Percentiles rank a stretch among this genome's conserved stretches.
Conservation (phyloP, 2,329 filamentous ascomycete genomes). For the Cladosporium sp. region DNA sequence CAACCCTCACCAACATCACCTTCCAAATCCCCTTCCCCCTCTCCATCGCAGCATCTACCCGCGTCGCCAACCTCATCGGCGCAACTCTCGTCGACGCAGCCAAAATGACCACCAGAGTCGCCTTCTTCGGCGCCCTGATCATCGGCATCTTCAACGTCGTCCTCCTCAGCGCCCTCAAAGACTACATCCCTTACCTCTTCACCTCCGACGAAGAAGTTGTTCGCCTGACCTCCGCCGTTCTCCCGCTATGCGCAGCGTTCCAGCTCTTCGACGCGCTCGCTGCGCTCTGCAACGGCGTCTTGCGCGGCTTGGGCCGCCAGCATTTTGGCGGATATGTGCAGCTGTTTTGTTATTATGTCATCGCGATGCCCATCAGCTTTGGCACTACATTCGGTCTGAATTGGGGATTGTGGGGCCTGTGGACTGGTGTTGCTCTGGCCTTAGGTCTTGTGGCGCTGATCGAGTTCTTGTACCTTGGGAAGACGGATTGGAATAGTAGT, state of each 20-base stretch:
- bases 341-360: conserved; percentile 76
- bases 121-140: conserved; percentile 63
- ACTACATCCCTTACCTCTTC: conserved; percentile 73
- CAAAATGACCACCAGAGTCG: conserved; percentile 73
- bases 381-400: conserved; percentile 71
- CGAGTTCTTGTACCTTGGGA: conserved; percentile 55
- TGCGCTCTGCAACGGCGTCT: conserved; percentile 75
- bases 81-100: conserved; percentile 78
- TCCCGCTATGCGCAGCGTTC: conserved; percentile 82
- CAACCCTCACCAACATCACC: conserved; percentile 29
- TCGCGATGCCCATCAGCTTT: conserved; percentile 82
- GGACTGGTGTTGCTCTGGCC: conserved; percentile 63
- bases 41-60: conserved; percentile 82
- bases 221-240: conserved; percentile 62
- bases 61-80: conserved; percentile 87
- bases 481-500: conserved; percentile 56
- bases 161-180: conserved; percentile 67
- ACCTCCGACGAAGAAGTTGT: conserved; percentile 67
- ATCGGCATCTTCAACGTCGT: conserved; percentile 78
- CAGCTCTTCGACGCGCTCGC: conserved; percentile 84
- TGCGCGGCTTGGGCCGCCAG: conserved; percentile 83
- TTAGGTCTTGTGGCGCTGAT: conserved; percentile 58
- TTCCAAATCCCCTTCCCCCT: conserved; percentile 70
- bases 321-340: conserved; percentile 87
- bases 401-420: conserved; percentile 78